These are phyloP conservation scores for Dactylellina leptospora DNA, from an alignment of 2,329 filamentous ascomycete species.

Conservation along the genomic window DNA sequence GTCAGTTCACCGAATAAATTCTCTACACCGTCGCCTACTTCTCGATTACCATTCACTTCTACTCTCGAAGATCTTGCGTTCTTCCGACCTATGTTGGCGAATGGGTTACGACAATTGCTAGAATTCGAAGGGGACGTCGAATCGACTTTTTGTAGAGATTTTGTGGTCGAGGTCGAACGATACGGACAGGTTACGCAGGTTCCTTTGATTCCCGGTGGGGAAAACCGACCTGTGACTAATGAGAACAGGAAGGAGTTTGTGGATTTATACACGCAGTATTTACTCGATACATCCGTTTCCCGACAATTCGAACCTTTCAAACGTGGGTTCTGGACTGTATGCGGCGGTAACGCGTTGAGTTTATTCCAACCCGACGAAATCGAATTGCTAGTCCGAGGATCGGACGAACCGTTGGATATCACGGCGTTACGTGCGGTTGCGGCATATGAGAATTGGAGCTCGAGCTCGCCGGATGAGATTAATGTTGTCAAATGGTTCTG, in stretches of 20 bases:
- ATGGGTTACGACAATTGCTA: conserved; percentile 77
- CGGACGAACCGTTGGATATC: conserved; percentile 83
- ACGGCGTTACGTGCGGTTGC: conserved; percentile 77
- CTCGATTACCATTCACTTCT: conserved; percentile 71
- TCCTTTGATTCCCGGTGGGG: conserved; percentile 78
- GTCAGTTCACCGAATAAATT: conserved; percentile 62
- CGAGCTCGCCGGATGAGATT: conserved; percentile 61
- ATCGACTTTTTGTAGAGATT: conserved; percentile 80
- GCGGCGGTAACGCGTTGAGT: conserved; percentile 84
- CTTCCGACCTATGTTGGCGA: conserved; percentile 78
- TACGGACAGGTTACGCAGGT: conserved; percentile 75
- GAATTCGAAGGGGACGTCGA: conserved; percentile 87
- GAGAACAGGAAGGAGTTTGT: conserved; percentile 85
- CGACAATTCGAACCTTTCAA: conserved; percentile 94
- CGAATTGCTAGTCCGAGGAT: conserved; percentile 83
- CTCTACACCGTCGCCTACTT: conserved; percentile 67
- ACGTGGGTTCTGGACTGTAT: conserved; percentile 90
- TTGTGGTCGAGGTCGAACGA: conserved; percentile 77
- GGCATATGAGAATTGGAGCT: conserved; percentile 81
- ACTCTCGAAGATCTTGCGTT: conserved; percentile 84
- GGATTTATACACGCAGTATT: conserved; percentile 79
- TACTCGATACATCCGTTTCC: conserved; percentile 78
- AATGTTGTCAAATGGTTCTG: conserved; percentile 84
- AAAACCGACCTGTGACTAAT: conserved; percentile 80
- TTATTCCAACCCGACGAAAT: conserved; percentile 88